A percentile compares a stretch with the other conserved stretches of the same genome.
These are phyloP conservation scores for Colletotrichum noveboracense DNA, from an alignment of 2,329 filamentous ascomycete genomes.

Conservation along the genomic window DNA sequence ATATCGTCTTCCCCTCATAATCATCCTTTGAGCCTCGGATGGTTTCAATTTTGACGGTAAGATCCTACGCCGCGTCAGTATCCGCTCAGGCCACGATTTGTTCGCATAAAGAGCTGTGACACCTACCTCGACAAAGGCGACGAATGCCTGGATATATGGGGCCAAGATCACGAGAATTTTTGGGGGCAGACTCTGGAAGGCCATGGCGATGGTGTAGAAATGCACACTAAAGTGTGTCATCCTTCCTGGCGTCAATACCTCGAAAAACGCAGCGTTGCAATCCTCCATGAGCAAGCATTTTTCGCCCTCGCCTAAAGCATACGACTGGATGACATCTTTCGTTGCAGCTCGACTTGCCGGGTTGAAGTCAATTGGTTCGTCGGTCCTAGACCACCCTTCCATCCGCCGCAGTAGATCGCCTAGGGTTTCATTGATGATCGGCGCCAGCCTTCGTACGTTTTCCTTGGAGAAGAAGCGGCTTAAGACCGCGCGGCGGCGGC, in stretches of 20 bases:
- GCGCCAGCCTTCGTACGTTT: background rate
- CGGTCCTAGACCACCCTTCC: background rate
- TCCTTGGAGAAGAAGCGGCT: background rate
- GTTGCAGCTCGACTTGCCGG: background rate
- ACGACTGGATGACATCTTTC: background rate
- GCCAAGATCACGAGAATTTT: background rate
- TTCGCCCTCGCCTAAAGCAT: background rate
- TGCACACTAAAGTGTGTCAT: background rate
- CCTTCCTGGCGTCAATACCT: background rate
- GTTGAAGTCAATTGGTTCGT: background rate
- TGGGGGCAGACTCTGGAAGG: background rate
- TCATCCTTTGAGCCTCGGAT: background rate
- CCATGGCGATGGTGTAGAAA: background rate
- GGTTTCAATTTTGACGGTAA: background rate
- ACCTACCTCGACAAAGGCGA: background rate
- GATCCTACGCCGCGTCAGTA: background rate
- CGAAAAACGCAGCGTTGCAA: background rate
- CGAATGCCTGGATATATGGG: background rate
- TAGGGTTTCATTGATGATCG: background rate
- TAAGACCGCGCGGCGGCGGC: background rate
- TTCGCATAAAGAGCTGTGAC: background rate
- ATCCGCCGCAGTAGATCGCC: background rate
- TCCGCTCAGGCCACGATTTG: background rate
- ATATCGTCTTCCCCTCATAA: background rate
- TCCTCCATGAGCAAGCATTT: background rate